These are phyloP conservation scores for Tetraselmis chui DNA, from an alignment of 139 green algal species.

Conservation along the genomic window DNA sequence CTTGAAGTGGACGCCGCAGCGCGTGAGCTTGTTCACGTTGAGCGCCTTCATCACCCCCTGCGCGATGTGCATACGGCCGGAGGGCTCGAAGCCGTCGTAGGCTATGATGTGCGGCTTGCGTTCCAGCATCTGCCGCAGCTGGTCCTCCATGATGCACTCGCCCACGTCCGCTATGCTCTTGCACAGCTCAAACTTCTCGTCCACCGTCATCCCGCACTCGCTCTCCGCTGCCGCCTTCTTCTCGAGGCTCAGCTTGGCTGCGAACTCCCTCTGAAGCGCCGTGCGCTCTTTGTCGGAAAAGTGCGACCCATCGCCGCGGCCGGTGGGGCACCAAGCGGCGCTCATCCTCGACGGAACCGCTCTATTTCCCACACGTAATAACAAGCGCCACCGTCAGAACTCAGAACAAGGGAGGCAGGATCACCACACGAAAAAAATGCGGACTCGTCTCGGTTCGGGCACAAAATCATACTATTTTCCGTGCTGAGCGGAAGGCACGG, in stretches of 20 bases:
- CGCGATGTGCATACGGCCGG: slow-evolving; percentile 97
- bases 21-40: slow-evolving; percentile 98
- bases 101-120: slow-evolving; percentile 81
- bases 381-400: too few species aligned
- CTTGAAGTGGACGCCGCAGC: slow-evolving; percentile 90
- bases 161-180: slow-evolving; percentile 65
- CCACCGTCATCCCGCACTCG: slow-evolving; percentile 59
- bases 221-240: background rate
- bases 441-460: too few species aligned
- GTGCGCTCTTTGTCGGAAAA: background rate
- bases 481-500: too few species aligned
- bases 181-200: slow-evolving; percentile 78
- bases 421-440: too few species aligned
- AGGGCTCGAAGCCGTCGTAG: slow-evolving; percentile 99
- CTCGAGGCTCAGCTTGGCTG: background rate
- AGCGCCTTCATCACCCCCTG: slow-evolving; percentile 97
- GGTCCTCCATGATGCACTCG: slow-evolving; percentile 89
- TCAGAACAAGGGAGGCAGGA: too few species aligned
- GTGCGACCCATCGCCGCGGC: slow-evolving; percentile 8
- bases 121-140: slow-evolving; percentile 79
- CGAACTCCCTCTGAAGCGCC: background rate
- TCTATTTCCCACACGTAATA: too few species aligned
- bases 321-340: slow-evolving; percentile 2
- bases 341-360: too few species aligned
- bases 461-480: too few species aligned